Percentiles rank a stretch among this genome's conserved stretches.
Conservation (phyloP, 2,329 filamentous ascomycete species). For the Parafenestella ontariensis region DNA sequence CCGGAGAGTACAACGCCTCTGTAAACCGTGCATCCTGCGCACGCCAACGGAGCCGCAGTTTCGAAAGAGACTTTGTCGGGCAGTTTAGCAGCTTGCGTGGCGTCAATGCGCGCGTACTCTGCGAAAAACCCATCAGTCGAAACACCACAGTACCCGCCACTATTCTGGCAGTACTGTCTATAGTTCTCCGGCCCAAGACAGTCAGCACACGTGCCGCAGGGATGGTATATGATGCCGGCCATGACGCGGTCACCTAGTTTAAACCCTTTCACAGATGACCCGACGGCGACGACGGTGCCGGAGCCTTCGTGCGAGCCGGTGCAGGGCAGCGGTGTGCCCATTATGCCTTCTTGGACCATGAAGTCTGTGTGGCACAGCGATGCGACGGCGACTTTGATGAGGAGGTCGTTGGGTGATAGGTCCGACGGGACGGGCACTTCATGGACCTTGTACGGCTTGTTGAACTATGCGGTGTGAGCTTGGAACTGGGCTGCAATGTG, state of each 20-base stretch:
- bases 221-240: conserved; percentile 61
- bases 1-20: conserved; percentile 79
- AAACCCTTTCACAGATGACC: conserved; percentile 53
- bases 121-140: conserved; percentile 62
- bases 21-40: conserved; percentile 66
- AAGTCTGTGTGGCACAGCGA: conserved; percentile 69
- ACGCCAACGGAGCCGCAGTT: conserved; percentile 37
- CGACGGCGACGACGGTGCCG: conserved; percentile 61
- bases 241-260: conserved; percentile 63
- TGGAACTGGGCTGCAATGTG: background rate
- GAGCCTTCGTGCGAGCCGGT: conserved; percentile 58
- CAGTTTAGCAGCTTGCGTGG: conserved; percentile 17
- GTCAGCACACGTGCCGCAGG: conserved; percentile 61
- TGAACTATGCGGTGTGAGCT: conserved; percentile 47
- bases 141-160: conserved; percentile 23
- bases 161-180: conserved; percentile 59
- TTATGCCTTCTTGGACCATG: conserved; percentile 61
- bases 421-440: conserved; percentile 32
- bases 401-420: conserved; percentile 61
- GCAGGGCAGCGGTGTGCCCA: conserved; percentile 58
- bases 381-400: conserved; percentile 66
- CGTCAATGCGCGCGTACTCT: conserved; percentile 31
- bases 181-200: conserved; percentile 60
- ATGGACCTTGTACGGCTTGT: conserved; percentile 40
- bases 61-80: conserved; percentile 27